Evolutionary conservation across 139 green algal species (phyloP).

Genomic region (Chlorella sp.): DNA sequence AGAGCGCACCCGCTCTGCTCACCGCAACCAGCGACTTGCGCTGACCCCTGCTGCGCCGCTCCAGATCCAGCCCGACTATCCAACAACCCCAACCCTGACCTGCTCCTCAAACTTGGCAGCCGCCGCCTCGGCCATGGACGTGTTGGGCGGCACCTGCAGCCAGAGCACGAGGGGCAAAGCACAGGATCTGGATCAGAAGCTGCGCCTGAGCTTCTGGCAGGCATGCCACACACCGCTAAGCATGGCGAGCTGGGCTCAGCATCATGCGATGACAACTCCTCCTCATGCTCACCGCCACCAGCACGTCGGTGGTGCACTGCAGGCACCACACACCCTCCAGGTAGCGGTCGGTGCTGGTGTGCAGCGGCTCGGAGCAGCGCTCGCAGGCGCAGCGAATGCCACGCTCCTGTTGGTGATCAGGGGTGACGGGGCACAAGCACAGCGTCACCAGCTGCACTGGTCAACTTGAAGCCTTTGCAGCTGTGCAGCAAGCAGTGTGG

Average conservation of each 20-base stretch:
- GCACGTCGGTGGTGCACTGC: slow-evolving; percentile 31
- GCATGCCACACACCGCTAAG: too few relatives aligned
- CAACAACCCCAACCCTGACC: not conserved
- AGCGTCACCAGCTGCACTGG: too few relatives aligned
- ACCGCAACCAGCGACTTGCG: too few relatives aligned
- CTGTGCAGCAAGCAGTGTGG: not conserved
- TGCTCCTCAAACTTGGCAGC: slow-evolving; percentile 12
- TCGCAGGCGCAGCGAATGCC: slow-evolving; percentile 29
- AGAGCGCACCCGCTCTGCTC: too few relatives aligned
- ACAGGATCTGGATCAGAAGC: too few relatives aligned
- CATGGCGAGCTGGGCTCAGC: too few relatives aligned
- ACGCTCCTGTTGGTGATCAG: not conserved
- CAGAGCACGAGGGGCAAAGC: too few relatives aligned
- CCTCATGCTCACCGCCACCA: slow-evolving; percentile 21
- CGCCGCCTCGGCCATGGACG: slow-evolving; percentile 10
- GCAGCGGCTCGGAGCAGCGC: slow-evolving; percentile 28
- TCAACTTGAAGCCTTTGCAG: not conserved
- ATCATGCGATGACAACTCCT: too few relatives aligned
- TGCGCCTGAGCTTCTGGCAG: too few relatives aligned
- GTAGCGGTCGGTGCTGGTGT: slow-evolving; percentile 33
- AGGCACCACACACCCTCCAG: slow-evolving; percentile 43
- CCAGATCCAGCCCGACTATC: not conserved
- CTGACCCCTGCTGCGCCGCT: too few relatives aligned
- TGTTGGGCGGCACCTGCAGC: not conserved
- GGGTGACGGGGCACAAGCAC: not conserved